Percentiles rank a stretch among this genome's conserved stretches.
These are phyloP conservation scores for Curvularia spicifera DNA, from an alignment of 2,329 filamentous ascomycete genomes.

Conservation along the genomic window DNA sequence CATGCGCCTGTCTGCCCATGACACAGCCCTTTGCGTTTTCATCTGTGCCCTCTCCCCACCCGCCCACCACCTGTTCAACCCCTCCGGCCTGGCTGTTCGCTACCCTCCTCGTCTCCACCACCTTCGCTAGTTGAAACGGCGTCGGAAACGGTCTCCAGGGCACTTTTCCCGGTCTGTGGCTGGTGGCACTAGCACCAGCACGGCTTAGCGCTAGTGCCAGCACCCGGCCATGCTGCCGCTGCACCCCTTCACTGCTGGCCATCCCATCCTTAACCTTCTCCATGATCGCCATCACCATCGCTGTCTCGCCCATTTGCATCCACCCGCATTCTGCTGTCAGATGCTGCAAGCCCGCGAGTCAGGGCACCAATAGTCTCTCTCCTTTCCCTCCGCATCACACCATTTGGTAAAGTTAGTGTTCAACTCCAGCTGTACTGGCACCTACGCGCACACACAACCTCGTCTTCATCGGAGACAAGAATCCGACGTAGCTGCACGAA, in stretches of 20 bases:
- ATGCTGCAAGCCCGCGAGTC: not conserved
- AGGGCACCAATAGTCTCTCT: not conserved
- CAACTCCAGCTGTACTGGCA: not conserved
- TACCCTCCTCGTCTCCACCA: not conserved
- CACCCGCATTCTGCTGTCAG: not conserved
- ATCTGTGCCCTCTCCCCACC: not conserved
- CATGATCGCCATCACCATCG: conserved; percentile 2
- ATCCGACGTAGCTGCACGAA: no score
- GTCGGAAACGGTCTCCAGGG: conserved; percentile 2
- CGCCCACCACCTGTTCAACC: not conserved
- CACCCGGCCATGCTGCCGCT: not conserved
- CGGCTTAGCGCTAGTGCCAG: not conserved
- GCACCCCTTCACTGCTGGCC: not conserved
- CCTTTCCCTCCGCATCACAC: not conserved
- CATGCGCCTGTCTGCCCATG: not conserved
- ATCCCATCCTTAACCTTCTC: not conserved
- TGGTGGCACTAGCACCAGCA: not conserved
- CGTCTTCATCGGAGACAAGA: no score
- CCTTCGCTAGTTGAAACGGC: conserved; percentile 2
- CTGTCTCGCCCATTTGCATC: not conserved
- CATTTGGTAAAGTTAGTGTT: not conserved
- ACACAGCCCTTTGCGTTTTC: not conserved
- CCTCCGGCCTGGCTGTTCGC: not conserved
- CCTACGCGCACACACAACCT: not conserved
- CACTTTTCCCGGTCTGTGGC: not conserved